Evolutionary conservation across 2,329 filamentous ascomycete species (phyloP), one percentile per base, ranked within the genome.

Genomic region (Arthroderma sp.): DNA sequence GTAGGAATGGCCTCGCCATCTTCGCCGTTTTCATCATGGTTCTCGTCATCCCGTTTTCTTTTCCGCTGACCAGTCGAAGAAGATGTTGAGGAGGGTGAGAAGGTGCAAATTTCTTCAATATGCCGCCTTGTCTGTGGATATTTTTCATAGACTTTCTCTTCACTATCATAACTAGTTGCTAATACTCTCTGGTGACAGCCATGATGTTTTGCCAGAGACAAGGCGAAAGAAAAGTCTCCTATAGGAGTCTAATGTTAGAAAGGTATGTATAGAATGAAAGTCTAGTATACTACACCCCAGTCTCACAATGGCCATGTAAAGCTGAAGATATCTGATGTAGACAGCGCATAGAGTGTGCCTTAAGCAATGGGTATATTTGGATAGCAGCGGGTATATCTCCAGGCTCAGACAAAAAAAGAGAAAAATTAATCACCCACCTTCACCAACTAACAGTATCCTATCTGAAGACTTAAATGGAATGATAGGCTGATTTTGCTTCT

Each of bases 81-180:
- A 9, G 8, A 11, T 2, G 15, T 34, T 8, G 36, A 15, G 5
- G 30, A 6, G 4, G 43, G 34, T 6, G 44, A 48, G 5, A 27
- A 30, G 5, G 22, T 30, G 44, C 32, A 42, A 27, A 68, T 59
- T 3, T 70, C 64, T 49, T 68, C 65, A 48, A 80, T 73, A 56
- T 82, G 77, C 47, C 69, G 70, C 42, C 69, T 66, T 1, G 73
- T 81, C 53, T 86, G 78, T 0, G 86, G 85, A 54, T 89, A 88
- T 64, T 94, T 94, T 48, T 66, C 69, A 7, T 69, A 63, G 1
- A 95, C 70, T 42, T 53, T 55, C 28, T 66, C 59, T 43, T 60
- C 54, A 8, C 60, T 63, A 50, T 71, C 68, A 48, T 68, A 70
- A 51, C 64, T 66, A 31, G 68, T 71, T 6, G 68, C 66, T 29